Evolutionary conservation across 2,329 filamentous ascomycete species (phyloP), one percentile per base, ranked within the genome.

Genomic region (Parastagonospora avenae): DNA sequence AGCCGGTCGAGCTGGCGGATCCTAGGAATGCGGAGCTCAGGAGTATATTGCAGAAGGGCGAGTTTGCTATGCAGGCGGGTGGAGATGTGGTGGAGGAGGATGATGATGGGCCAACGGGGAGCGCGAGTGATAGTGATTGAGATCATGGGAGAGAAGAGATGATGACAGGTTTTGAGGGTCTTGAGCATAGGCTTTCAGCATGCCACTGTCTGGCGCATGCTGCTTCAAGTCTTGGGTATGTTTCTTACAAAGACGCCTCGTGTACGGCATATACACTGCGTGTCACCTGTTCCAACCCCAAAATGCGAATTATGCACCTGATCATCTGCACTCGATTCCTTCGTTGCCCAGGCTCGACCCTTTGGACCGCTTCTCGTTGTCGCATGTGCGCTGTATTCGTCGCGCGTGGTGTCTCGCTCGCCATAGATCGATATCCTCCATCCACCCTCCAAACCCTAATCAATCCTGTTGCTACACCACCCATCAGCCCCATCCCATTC

Each of bases 1-100:
- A 86, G 43, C 82, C 90, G 27, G 69, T 82, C 46, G 87, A 92
- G 74, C 82, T 93, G 54, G 87, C 87, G 47, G 90, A 93, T 74
- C 90, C 89, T 12, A 69, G 81, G 41, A 91, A 92, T 74, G 67
- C 69, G 19, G 82, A 80, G 46, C 77, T 92, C 46, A 78, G 81
- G 57, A 79, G 82, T 38, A 75, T 88, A 50, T 82, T 93, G 66
- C 80, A 86, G 73, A 85, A 85, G 75, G 87, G 89, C 55, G 88
- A 92, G 77, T 89, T 90, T 66, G 79, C 84, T 6, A 73, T 80
- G 58, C 72, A 70, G 54, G 75, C 74, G 15, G 77, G 74, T 4
- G 75, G 73, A 7, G 79, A 82, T 68, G 73, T 80, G 15, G 77
- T 81, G n/a, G 63, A 72, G 35, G 78, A 79, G 40, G 78, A 80